Evolutionary conservation across 169 alveolate genomes (phyloP), one percentile per base, ranked within the genome.

Genomic region (Besnoitia besnoiti): DNA sequence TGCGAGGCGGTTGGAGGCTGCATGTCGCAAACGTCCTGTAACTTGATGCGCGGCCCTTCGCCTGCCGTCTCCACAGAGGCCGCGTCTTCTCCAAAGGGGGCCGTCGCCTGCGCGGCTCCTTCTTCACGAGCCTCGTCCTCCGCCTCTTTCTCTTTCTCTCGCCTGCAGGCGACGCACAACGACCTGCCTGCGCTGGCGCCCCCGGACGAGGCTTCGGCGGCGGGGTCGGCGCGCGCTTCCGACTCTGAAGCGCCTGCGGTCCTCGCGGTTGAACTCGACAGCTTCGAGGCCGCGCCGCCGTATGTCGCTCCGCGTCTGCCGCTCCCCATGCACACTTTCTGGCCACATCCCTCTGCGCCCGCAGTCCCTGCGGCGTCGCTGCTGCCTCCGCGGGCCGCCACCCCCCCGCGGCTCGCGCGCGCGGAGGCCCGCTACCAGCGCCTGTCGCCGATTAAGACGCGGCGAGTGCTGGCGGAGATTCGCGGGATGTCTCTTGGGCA

Each of bases 371-470:
- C 76, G 76, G 76, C 76, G 3, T 19, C 76, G 37, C 30, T n/a
- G 10, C 19, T n/a, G 19, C 40, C 76, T 5, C 40, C 30, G 19
- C 35, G 76, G 12, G 37, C 33, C 40, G 5, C 40, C 10, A 1
- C 67, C 7, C 33, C 67, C 3, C 67, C 30, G n/a, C 67, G 67
- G 12, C 67, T 55, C 67, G 67, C 67, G 67, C 67, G 67, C 5
- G 82, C 93, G 4, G 75, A 50, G 51, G 49, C 91, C n/a, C 75
- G 93, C n/a, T 88, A 55, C 37, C 33, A 49, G 79, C 93, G 91
- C 0, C 88, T 93, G 44, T 93, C 95, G 40, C 91, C 90, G 10
- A 93, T 93, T 12, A 93, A 93, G 55, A 88, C 93, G 30, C 77
- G 88, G 12, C 40, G 95, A n/a, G 90, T 87, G 10, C 55, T 93